phyloP scores from a whole-genome alignment of 78 protist genomes.

The Chrysochromulina parva region DNA sequence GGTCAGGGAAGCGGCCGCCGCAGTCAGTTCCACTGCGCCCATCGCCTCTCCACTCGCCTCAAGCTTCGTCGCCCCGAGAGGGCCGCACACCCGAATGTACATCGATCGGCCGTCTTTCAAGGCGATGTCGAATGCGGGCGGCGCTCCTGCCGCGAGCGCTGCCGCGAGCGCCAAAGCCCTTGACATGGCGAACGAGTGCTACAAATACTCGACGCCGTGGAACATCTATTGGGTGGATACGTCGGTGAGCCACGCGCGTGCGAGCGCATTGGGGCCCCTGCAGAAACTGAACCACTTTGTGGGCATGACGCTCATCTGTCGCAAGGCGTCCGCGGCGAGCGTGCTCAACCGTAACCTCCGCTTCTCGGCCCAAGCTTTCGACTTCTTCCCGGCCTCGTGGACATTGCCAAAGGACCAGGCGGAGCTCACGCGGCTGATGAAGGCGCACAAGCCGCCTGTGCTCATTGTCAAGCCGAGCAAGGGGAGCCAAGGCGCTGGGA shows the following conservation, averaged over 20 bases:
- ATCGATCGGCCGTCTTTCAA: too few species aligned
- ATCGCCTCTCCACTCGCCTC: too few species aligned
- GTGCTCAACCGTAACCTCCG: neutral
- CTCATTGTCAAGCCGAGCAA: constrained; percentile 52
- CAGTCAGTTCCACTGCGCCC: too few species aligned
- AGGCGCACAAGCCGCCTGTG: constrained; percentile 44
- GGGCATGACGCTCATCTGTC: constrained; percentile 37
- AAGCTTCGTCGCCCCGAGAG: too few species aligned
- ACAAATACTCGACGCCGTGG: neutral
- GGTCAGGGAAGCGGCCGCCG: too few species aligned
- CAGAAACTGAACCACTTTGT: constrained; percentile 77
- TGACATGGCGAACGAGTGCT: too few species aligned
- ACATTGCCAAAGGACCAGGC: neutral
- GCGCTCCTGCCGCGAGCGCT: too few species aligned
- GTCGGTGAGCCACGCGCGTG: neutral
- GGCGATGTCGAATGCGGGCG: too few species aligned
- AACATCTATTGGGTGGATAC: constrained; percentile 16
- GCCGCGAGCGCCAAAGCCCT: too few species aligned
- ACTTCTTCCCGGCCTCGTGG: constrained; percentile 36
- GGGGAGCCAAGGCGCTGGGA: constrained; percentile 54
- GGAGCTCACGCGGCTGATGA: constrained; percentile 26
- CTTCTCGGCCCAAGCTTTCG: neutral
- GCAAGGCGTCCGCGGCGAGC: constrained; percentile 51
- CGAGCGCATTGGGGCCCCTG: neutral
- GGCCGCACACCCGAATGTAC: too few species aligned